Conservation (phyloP, 73 alveolate species). For the Tetrahymena elliotti region DNA sequence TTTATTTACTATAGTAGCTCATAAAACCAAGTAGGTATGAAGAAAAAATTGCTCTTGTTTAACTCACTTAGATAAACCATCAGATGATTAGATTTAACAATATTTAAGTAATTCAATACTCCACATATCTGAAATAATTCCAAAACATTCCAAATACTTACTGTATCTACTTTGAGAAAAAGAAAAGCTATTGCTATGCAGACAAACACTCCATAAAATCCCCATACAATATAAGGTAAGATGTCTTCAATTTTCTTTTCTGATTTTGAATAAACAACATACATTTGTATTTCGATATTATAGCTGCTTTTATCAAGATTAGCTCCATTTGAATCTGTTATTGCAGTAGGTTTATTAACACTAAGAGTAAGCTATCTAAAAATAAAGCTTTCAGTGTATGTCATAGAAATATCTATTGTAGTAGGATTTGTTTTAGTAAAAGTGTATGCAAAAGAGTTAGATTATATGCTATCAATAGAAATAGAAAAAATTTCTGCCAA, state of each 20-base stretch:
- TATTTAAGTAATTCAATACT: neutral
- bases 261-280: neutral
- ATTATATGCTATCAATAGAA: neutral
- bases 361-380: neutral
- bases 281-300: neutral
- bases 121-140: neutral
- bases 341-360: neutral
- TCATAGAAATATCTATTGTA: neutral
- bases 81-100: neutral
- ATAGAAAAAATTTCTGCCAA: neutral
- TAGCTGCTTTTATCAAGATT: neutral
- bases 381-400: neutral
- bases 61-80: neutral
- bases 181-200: neutral
- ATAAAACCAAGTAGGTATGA: neutral
- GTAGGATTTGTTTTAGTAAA: neutral
- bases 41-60: neutral
- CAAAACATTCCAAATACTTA: neutral
- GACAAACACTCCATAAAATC: neutral
- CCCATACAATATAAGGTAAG: neutral
- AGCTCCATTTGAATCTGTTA: neutral
- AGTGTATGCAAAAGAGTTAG: neutral
- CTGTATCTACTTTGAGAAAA: neutral
- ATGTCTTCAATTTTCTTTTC: neutral
- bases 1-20: neutral